Conservation (phyloP, 352 stramenopile species). For the Pythium brassicae region DNA sequence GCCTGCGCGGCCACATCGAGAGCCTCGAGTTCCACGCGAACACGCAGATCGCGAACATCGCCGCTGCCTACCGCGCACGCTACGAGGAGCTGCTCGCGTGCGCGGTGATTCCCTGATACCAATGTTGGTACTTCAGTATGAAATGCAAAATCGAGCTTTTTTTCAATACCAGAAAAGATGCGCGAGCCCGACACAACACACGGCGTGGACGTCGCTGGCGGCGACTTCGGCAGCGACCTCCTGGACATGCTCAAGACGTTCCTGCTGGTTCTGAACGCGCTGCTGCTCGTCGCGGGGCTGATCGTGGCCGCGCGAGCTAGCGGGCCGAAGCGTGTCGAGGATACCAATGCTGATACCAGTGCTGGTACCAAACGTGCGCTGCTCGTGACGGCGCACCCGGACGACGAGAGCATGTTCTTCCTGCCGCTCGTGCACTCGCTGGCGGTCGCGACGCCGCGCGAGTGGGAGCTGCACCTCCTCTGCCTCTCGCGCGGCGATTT, state of each 20-base stretch:
- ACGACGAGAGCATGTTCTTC: slow-evolving; percentile 98
- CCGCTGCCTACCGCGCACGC: slow-evolving; percentile 29
- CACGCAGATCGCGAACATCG: slow-evolving; percentile 48
- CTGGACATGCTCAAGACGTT: slow-evolving; percentile 58
- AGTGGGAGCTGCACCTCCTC: slow-evolving; percentile 79
- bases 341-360: not conserved
- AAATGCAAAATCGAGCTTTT: not conserved
- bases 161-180: not conserved
- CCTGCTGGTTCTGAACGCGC: slow-evolving; percentile 49
- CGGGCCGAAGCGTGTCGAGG: slow-evolving; percentile 17
- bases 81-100: slow-evolving; percentile 37
- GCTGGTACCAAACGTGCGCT: slow-evolving; percentile 41
- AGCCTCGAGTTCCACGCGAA: slow-evolving; percentile 25
- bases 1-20: slow-evolving; percentile 27
- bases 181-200: slow-evolving; percentile 1
- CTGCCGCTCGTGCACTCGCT: slow-evolving; percentile 82
- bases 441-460: slow-evolving; percentile 5
- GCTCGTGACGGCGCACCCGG: slow-evolving; percentile 93
- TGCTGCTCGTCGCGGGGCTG: slow-evolving; percentile 49
- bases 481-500: slow-evolving; percentile 92
- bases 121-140: not conserved
- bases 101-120: no score
- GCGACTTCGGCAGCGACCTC: slow-evolving; percentile 1
- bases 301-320: slow-evolving; percentile 11
- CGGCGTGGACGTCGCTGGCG: slow-evolving; percentile 13